Evolutionary conservation across 345 rosid species (phyloP).

Genomic region (Eucalyptus tenuipes): DNA sequence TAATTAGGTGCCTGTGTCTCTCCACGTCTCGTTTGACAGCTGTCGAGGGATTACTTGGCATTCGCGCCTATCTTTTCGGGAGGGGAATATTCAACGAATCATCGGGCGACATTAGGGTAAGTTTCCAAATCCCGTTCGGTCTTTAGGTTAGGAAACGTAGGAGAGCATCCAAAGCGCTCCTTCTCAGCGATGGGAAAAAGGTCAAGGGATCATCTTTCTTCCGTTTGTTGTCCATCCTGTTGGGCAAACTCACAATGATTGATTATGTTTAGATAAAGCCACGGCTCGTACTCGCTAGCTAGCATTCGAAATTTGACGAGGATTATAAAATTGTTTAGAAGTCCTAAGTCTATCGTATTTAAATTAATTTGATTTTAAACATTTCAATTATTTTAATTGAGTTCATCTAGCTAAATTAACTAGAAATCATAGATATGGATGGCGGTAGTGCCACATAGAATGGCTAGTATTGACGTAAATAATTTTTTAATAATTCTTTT

Average conservation of each 20-base stretch:
- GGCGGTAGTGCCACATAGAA: fast-evolving
- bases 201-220: neutral
- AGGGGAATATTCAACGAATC: neutral
- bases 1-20: neutral
- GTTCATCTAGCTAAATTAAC: fast-evolving
- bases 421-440: no score
- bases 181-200: neutral
- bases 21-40: neutral
- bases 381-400: no score
- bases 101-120: neutral
- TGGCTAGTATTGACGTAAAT: fast-evolving
- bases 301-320: neutral
- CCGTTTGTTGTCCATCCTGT: neutral
- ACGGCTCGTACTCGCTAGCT: neutral
- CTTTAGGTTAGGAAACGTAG: neutral
- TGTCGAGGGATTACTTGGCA: neutral
- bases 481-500: no score
- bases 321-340: neutral
- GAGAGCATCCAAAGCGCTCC: neutral
- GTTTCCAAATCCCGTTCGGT: neutral
- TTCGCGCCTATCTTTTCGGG: neutral
- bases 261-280: neutral
- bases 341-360: neutral
- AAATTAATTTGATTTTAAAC: no score
- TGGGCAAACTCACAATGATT: neutral